These are phyloP conservation scores for Persicaria maculosa DNA, from an alignment of 148 eudicot genomes.

Conservation along the genomic window DNA sequence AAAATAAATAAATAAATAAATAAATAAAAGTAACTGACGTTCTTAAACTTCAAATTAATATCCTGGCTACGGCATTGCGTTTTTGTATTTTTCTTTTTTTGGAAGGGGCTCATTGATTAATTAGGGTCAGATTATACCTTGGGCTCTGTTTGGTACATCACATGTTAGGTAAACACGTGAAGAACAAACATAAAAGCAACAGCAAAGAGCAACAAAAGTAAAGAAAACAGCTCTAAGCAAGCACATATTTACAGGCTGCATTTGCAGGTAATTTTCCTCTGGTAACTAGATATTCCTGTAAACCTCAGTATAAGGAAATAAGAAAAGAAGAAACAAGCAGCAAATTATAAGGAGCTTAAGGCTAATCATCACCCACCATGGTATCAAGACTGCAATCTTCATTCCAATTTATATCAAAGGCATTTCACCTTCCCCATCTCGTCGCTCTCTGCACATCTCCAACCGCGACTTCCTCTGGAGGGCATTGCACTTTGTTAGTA, in stretches of 20 bases:
- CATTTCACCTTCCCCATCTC: slow-evolving; percentile 4
- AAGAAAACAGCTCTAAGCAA: not conserved
- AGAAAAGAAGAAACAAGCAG: not conserved
- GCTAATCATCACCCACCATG: slow-evolving; percentile 4
- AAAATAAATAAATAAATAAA: too few relatives aligned
- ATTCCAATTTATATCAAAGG: slow-evolving; percentile 1
- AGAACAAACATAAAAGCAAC: slow-evolving; percentile 1
- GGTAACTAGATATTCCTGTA: slow-evolving; percentile 3
- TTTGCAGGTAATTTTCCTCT: not conserved
- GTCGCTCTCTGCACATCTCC: slow-evolving; percentile 1
- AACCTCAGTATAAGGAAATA: not conserved
- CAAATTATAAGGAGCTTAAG: not conserved
- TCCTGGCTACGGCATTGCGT: too few relatives aligned
- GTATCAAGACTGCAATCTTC: not conserved
- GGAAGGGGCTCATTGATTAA: too few relatives aligned
- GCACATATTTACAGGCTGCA: slow-evolving; percentile 7
- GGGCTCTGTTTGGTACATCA: too few relatives aligned
- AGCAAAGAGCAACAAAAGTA: not conserved
- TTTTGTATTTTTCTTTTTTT: too few relatives aligned
- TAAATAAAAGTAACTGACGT: too few relatives aligned
- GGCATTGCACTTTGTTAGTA: not conserved
- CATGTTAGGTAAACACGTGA: not conserved
- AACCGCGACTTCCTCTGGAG: not conserved
- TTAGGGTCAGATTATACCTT: too few relatives aligned
- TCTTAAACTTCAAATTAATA: too few relatives aligned